These are phyloP conservation scores for Diutina sp. DNA, from an alignment of 1,139 yeast species.

Conservation along the genomic window DNA sequence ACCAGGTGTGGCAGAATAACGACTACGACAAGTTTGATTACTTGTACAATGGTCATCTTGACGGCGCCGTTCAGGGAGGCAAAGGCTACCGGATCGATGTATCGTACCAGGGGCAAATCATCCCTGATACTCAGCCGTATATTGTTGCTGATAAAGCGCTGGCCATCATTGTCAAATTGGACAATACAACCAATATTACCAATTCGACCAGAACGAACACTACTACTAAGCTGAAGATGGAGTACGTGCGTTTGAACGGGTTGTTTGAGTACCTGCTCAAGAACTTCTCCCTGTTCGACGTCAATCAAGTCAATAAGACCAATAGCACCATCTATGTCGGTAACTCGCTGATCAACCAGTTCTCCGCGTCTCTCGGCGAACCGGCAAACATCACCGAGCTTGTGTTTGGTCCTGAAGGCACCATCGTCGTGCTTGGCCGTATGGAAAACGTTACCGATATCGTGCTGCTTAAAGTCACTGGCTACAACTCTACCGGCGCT, in stretches of 20 bases:
- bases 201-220: slow-evolving; percentile 17
- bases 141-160: slow-evolving; percentile 67
- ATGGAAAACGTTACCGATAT: slow-evolving; percentile 22
- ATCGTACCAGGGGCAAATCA: background rate
- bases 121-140: slow-evolving; percentile 13
- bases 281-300: slow-evolving; percentile 46
- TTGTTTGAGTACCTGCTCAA: slow-evolving; percentile 69
- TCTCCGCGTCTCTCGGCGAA: slow-evolving; percentile 38
- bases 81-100: background rate
- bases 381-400: slow-evolving; percentile 27
- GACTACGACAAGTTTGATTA: slow-evolving; percentile 69
- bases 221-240: slow-evolving; percentile 3
- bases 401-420: slow-evolving; percentile 14
- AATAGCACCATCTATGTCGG: slow-evolving; percentile 36
- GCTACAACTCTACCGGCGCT: slow-evolving; percentile 16
- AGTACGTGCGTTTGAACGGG: slow-evolving; percentile 39
- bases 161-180: slow-evolving; percentile 41
- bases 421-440: slow-evolving; percentile 27
- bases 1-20: slow-evolving; percentile 65
- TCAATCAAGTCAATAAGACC: slow-evolving; percentile 8
- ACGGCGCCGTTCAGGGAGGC: slow-evolving; percentile 19
- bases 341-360: slow-evolving; percentile 52
- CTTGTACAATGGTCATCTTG: slow-evolving; percentile 58
- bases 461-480: slow-evolving; percentile 14
- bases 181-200: slow-evolving; percentile 18